These are phyloP conservation scores for Moesziomyces antarcticus DNA, from an alignment of 1,284 basidiomycete genomes.

Conservation along the genomic window DNA sequence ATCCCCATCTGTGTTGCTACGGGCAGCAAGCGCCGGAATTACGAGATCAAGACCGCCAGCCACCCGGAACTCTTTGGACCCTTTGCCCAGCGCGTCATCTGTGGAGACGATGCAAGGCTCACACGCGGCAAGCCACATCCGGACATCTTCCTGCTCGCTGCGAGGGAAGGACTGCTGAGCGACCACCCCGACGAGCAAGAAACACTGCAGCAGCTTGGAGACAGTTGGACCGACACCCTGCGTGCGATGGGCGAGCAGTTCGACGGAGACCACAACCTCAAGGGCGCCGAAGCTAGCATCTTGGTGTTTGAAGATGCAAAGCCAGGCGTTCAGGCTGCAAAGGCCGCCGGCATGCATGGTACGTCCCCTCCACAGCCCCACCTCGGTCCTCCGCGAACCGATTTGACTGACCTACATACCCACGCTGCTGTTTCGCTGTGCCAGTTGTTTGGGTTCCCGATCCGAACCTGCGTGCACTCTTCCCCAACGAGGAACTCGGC, in stretches of 20 bases:
- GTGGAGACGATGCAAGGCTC: conserved; percentile 63
- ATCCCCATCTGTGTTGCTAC: conserved; percentile 67
- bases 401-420: not conserved
- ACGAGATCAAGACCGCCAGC: conserved; percentile 59
- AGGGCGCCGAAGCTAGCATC: conserved; percentile 58
- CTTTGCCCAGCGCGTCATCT: conserved; percentile 59
- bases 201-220: conserved; percentile 25
- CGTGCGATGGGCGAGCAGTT: conserved; percentile 54
- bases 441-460: conserved; percentile 67
- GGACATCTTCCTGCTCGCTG: conserved; percentile 67
- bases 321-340: conserved; percentile 63
- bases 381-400: too few relatives aligned
- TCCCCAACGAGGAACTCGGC: conserved; percentile 46
- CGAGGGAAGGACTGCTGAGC: conserved; percentile 55
- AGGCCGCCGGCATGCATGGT: conserved; percentile 65
- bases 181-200: conserved; percentile 22
- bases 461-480: conserved; percentile 48
- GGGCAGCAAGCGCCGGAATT: conserved; percentile 64
- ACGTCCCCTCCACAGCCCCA: conserved; percentile 3
- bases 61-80: conserved; percentile 57
- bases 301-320: conserved; percentile 68
- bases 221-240: conserved; percentile 30
- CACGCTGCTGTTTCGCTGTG: not conserved
- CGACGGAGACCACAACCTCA: conserved; percentile 41
- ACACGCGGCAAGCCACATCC: conserved; percentile 65